These are phyloP conservation scores for Bathelium albidoporum DNA, from an alignment of 495 filamentous ascomycete species.

Conservation along the genomic window DNA sequence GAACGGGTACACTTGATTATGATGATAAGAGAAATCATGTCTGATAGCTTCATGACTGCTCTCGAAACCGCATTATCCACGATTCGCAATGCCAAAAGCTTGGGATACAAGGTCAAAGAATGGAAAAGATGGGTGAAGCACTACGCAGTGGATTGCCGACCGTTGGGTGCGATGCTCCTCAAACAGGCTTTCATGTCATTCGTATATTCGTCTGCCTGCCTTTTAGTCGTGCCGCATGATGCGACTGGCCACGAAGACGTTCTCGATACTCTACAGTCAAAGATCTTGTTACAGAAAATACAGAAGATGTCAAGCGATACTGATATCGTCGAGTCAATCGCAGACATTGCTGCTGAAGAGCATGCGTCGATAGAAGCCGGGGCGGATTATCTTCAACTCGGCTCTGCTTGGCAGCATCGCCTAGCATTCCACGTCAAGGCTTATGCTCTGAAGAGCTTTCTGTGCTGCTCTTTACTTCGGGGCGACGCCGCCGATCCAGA, in stretches of 20 bases:
- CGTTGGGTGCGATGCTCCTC: constrained; percentile 84
- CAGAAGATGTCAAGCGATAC: constrained; percentile 7
- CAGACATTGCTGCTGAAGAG: constrained; percentile 65
- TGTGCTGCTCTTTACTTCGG: constrained; percentile 72
- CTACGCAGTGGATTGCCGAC: constrained; percentile 67
- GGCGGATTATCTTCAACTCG: constrained; percentile 76
- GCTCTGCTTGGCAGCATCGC: constrained; percentile 76
- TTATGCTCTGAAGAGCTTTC: constrained; percentile 65
- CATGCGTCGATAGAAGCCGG: constrained; percentile 80
- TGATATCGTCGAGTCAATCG: constrained; percentile 53
- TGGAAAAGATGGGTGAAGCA: constrained; percentile 79
- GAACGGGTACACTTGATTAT: constrained; percentile 63
- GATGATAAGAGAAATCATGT: constrained; percentile 58
- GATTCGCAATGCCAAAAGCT: constrained; percentile 51
- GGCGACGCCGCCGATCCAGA: constrained; percentile 72
- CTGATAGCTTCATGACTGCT: constrained; percentile 69
- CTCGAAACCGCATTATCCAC: constrained; percentile 81
- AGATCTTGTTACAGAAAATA: constrained; percentile 22
- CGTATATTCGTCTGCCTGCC: constrained; percentile 64
- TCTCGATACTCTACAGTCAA: constrained; percentile 58
- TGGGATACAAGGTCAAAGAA: constrained; percentile 46
- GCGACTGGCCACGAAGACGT: constrained; percentile 52
- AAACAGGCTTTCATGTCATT: constrained; percentile 79
- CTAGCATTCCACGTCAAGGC: constrained; percentile 81
- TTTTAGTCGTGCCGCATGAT: constrained; percentile 52